A percentile compares a stretch with the other conserved stretches of the same genome.
Evolutionary conservation across 1,284 basidiomycete genomes (phyloP).

Genomic region (Heterobasidion parviporum): DNA sequence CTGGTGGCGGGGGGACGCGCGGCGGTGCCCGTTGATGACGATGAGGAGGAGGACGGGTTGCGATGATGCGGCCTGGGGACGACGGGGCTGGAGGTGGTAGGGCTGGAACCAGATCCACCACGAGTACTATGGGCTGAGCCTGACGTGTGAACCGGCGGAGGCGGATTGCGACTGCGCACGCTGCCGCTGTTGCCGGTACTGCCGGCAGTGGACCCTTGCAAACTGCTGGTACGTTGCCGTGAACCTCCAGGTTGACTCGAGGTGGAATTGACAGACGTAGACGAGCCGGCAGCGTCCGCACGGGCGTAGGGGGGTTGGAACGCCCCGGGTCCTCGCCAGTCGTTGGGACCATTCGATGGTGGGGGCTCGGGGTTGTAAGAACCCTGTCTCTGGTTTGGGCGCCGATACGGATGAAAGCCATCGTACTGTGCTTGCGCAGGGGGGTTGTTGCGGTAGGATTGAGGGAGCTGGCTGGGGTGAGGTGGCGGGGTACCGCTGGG

Average conservation of each 20-base stretch:
- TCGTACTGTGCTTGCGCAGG: conserved; percentile 34
- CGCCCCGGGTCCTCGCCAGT: conserved; percentile 39
- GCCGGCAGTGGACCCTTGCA: conserved; percentile 19
- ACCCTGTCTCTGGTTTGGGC: conserved; percentile 43
- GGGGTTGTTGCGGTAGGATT: conserved; percentile 29
- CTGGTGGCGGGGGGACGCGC: conserved; percentile 19
- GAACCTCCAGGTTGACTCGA: conserved; percentile 21
- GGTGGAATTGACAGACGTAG: conserved; percentile 65
- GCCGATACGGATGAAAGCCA: conserved; percentile 74
- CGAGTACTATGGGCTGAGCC: conserved; percentile 3
- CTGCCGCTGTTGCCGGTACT: conserved; percentile 13
- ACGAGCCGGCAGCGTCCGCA: conserved; percentile 66
- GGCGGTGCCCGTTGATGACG: conserved; percentile 28
- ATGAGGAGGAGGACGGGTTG: conserved; percentile 35
- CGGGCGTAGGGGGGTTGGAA: conserved; percentile 63
- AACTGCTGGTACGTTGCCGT: conserved; percentile 57
- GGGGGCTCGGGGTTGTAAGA: conserved; percentile 26
- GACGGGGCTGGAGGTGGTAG: conserved; percentile 13
- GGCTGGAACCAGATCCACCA: not conserved
- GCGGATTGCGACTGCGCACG: conserved; percentile 15
- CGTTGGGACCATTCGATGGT: conserved; percentile 25
- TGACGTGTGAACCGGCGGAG: conserved; percentile 11
- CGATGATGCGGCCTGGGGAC: conserved; percentile 29
- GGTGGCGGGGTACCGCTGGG: conserved; percentile 65
- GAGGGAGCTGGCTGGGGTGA: conserved; percentile 34